phyloP scores from a whole-genome alignment of 192 early-diverging fungal genomes.

The Coemansia sp. region DNA sequence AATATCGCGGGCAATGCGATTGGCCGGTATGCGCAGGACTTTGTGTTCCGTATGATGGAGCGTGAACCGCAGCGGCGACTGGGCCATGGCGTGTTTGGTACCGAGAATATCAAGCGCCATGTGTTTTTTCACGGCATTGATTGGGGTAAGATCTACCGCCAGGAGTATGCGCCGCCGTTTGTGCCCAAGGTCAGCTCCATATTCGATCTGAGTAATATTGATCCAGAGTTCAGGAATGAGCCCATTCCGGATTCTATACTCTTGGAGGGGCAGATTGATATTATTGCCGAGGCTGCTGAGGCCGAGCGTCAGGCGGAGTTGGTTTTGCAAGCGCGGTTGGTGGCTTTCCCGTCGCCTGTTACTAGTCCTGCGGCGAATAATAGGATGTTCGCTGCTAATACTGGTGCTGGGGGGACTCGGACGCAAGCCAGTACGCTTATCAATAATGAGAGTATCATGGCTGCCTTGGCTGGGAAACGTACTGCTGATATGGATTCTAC shows the following conservation, averaged over 20 bases:
- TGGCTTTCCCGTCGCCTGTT: conserved; percentile 24
- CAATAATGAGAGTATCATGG: conserved; percentile 6
- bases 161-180: conserved; percentile 63
- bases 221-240: conserved; percentile 50
- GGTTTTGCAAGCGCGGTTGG: conserved; percentile 22
- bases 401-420: background rate
- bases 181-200: conserved; percentile 60
- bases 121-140: conserved; percentile 63
- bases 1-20: conserved; percentile 6
- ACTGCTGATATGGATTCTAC: conserved; percentile 1
- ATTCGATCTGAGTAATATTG: conserved; percentile 43
- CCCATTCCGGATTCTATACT: conserved; percentile 31
- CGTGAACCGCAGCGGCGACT: conserved; percentile 62
- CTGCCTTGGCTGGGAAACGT: background rate
- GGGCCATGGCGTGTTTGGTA: conserved; percentile 59
- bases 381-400: background rate
- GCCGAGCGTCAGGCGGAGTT: conserved; percentile 30
- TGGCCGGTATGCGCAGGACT: conserved; percentile 18
- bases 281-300: conserved; percentile 21
- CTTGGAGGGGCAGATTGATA: conserved; percentile 21
- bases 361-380: conserved; percentile 4
- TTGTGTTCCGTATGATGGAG: conserved; percentile 53
- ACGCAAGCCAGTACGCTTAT: background rate
- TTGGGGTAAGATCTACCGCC: conserved; percentile 62
- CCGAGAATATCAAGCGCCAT: conserved; percentile 60